Base-by-base conservation (phyloP, 805 yeast species). In the Schwanniomyces occidentalis region DNA sequence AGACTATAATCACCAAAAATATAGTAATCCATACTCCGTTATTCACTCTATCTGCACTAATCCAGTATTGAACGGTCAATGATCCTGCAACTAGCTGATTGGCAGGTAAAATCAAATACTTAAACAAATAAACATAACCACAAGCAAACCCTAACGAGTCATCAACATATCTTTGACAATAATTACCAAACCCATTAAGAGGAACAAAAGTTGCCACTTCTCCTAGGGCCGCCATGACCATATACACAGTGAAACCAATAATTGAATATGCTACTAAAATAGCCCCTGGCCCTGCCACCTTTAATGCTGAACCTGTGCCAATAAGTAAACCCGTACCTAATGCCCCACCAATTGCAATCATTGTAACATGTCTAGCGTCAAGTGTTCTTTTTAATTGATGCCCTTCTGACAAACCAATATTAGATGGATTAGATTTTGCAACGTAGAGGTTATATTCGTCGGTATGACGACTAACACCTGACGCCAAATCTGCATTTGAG, bases 311-410 rank as follows among this genome's bases (percentile, higher is more conserved):
- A 37, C 89, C 88, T 3, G 90, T 82, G 49, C 90, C 88, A 46
- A 85, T 81, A 45, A 85, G 65, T 37, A 85, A 68, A 52, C 90
- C 95, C 1, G 93, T 84, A 37, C 93, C 93, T 34, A 85, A 61
- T 6, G 91, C 85, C 46, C 93, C 91, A 46, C 93, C 95, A 45
- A 86, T 77, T 44, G 93, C 84, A 52, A 82, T 78, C 84, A 82
- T 78, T 37, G 79, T 71, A 43, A 80, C 70, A 51, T 82, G 88
- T 34, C 88, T 58, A 30, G 84, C 73, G 43, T 71, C 64, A 40
- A 71, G 51, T 33, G 61, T 62, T 40, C 69, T 67, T 38, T 68
- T 70, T 45, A 73, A 63, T 39, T 63, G 53, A 38, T 67, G 73
- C 5, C 76, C 76, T 20, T 67, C 73, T 18, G 69, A 69, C 5